Evolutionary conservation across 345 rosid genomes (phyloP).

Genomic region (Dimocarpus longan): DNA sequence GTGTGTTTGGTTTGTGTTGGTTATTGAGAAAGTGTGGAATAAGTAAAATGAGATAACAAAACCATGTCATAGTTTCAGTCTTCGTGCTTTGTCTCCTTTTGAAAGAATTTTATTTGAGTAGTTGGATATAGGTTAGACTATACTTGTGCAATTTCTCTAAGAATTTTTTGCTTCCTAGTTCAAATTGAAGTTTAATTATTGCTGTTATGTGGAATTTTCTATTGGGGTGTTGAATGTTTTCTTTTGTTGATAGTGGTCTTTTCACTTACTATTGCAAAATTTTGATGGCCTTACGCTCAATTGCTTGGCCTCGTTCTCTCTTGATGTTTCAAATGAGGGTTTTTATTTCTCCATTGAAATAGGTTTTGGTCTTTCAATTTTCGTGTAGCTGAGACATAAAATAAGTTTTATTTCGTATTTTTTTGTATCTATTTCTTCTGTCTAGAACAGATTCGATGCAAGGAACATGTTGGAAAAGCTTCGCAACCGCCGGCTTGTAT

Average conservation of each 20-base stretch:
- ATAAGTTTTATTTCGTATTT: too few species aligned
- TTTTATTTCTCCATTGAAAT: not conserved
- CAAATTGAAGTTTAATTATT: not conserved
- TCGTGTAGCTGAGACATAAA: too few species aligned
- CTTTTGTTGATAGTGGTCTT: not conserved
- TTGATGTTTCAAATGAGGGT: not conserved
- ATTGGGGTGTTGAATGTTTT: not conserved
- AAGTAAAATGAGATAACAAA: not conserved
- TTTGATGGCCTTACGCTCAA: not conserved
- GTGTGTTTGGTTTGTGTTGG: constrained; percentile 11
- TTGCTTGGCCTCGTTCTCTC: not conserved
- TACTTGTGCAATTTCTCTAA: not conserved
- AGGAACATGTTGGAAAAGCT: constrained; percentile 65
- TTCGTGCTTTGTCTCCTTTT: not conserved
- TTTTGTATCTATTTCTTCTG: constrained; percentile 1
- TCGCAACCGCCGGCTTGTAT: constrained; percentile 62
- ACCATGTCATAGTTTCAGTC: not conserved
- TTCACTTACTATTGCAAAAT: not conserved
- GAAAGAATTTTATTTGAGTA: not conserved
- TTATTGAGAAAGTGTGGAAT: not conserved
- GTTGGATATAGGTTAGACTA: not conserved
- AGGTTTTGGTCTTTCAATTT: not conserved
- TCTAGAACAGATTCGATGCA: constrained; percentile 67
- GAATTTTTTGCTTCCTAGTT: not conserved
- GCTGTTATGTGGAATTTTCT: not conserved